phyloP scores from a whole-genome alignment of 305 asterid species.

The Vinca major region DNA sequence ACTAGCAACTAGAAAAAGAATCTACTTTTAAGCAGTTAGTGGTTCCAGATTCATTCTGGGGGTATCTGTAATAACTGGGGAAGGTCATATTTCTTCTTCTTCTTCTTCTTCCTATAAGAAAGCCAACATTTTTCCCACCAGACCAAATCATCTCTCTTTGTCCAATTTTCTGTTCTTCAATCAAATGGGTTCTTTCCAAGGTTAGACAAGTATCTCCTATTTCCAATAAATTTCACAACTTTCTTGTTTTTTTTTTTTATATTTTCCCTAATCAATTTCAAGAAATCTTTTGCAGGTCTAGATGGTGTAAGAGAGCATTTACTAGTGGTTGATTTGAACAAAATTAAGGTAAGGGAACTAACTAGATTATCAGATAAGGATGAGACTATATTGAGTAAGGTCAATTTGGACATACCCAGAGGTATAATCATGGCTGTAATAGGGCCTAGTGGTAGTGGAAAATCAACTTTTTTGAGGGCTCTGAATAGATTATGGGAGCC shows the following conservation, averaged over 20 bases:
- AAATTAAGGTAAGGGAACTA: constrained; percentile 43
- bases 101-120: not conserved
- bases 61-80: not conserved
- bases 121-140: not conserved
- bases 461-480: constrained; percentile 61
- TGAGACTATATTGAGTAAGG: constrained; percentile 32
- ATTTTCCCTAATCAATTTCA: not conserved
- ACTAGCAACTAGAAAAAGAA: not conserved
- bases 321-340: constrained; percentile 19
- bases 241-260: not conserved
- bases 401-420: constrained; percentile 43
- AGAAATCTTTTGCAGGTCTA: constrained; percentile 9
- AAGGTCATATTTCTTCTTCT: not conserved
- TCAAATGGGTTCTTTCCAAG: constrained; percentile 17
- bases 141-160: not conserved
- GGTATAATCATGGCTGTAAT: constrained; percentile 57
- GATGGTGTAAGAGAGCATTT: constrained; percentile 28
- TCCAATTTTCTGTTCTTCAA: not conserved
- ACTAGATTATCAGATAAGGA: constrained; percentile 35
- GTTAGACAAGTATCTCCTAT: constrained; percentile 1
- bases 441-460: constrained; percentile 76
- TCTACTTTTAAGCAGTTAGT: not conserved
- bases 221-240: not conserved
- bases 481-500: constrained; percentile 69
- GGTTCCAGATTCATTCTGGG: not conserved